Conservation (phyloP, 2,329 filamentous ascomycete genomes). For the Apiospora koreana region DNA sequence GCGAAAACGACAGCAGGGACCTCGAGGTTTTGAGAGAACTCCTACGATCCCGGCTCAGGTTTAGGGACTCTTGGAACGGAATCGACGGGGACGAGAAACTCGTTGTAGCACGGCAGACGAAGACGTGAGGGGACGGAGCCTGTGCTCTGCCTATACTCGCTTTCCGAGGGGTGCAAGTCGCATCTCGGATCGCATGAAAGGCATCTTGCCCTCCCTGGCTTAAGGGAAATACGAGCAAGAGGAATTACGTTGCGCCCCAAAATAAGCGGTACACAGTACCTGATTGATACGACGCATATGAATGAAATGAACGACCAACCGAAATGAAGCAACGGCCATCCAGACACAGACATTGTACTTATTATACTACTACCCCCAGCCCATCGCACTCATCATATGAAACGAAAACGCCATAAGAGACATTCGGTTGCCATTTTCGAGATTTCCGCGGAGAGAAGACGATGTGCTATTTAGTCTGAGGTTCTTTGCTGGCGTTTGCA, state of each 20-base stretch:
- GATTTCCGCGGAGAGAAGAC: neutral
- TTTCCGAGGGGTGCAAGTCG: neutral
- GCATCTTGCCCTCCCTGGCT: neutral
- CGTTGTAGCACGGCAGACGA: neutral
- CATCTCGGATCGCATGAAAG: neutral
- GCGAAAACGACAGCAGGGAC: neutral
- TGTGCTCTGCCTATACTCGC: neutral
- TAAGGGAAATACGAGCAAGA: neutral
- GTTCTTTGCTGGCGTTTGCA: neutral
- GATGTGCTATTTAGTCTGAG: neutral
- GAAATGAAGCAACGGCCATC: conserved; percentile 1
- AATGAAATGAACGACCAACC: conserved; percentile 5
- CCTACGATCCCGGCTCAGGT: conserved; percentile 15
- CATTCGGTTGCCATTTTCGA: neutral
- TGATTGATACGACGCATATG: conserved; percentile 7
- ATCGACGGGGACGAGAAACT: neutral
- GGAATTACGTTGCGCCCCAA: neutral
- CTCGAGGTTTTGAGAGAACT: conserved; percentile 10
- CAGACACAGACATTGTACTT: neutral
- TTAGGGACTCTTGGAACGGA: conserved; percentile 12
- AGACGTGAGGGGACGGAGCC: neutral
- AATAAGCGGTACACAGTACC: neutral
- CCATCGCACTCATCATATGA: neutral
- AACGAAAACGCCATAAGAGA: neutral
- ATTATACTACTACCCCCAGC: neutral